These are phyloP conservation scores for Cercophora scortea DNA, from an alignment of 495 filamentous ascomycete genomes.

Conservation along the genomic window DNA sequence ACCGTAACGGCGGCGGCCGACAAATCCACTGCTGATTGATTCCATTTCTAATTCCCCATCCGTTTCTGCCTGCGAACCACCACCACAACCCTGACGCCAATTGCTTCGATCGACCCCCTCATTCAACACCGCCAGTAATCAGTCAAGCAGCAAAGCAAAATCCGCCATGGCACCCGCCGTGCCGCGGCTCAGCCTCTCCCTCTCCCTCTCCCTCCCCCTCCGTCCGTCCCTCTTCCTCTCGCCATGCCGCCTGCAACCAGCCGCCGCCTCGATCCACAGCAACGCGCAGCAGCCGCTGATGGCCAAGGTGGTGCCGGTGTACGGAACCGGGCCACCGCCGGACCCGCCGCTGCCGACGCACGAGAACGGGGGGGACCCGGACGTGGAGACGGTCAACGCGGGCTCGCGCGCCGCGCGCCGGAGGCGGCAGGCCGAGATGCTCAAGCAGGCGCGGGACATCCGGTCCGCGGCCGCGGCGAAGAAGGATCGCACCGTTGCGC, in stretches of 20 bases:
- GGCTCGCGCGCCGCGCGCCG: slow-evolving; percentile 35
- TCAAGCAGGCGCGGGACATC: slow-evolving; percentile 38
- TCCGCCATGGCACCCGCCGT: too few relatives aligned
- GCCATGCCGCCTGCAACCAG: neutral
- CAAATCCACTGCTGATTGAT: too few relatives aligned
- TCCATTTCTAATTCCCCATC: too few relatives aligned
- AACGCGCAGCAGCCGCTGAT: slow-evolving; percentile 21
- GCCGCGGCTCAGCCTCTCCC: too few relatives aligned
- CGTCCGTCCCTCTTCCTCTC: too few relatives aligned
- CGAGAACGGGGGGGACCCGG: neutral
- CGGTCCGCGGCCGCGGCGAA: slow-evolving; percentile 19
- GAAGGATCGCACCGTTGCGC: neutral
- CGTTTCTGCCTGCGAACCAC: too few relatives aligned
- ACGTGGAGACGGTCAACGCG: neutral
- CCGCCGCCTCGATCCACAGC: slow-evolving; percentile 25
- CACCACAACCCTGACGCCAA: too few relatives aligned
- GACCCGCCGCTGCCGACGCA: slow-evolving; percentile 56
- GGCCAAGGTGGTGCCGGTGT: slow-evolving; percentile 54
- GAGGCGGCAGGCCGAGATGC: slow-evolving; percentile 43
- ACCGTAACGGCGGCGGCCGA: too few relatives aligned
- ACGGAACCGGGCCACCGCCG: slow-evolving; percentile 79
- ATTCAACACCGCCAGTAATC: too few relatives aligned
- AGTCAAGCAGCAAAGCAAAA: too few relatives aligned
- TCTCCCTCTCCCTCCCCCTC: too few relatives aligned
- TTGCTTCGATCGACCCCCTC: too few relatives aligned